A percentile compares a stretch with the other conserved stretches of the same genome.
Conservation (phyloP, 495 filamentous ascomycete genomes). For the Penicillium lagena region DNA sequence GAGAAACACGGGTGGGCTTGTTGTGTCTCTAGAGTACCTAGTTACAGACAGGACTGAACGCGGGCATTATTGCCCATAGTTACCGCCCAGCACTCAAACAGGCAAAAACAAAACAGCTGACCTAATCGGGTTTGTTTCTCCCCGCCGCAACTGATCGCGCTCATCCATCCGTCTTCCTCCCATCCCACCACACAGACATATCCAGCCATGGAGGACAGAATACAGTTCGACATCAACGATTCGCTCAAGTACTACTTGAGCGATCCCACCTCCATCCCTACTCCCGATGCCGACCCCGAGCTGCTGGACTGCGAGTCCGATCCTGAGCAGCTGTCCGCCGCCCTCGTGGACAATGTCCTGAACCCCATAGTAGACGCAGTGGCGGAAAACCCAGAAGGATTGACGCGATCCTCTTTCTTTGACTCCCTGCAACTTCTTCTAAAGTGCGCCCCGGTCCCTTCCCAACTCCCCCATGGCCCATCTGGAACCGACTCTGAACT, state of each 20-base stretch:
- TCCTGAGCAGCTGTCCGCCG: constrained; percentile 70
- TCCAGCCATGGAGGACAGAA: constrained; percentile 62
- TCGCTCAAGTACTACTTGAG: constrained; percentile 92
- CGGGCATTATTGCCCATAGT: too few relatives aligned
- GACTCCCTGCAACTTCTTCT: constrained; percentile 93
- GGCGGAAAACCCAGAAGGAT: constrained; percentile 82
- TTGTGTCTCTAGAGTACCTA: too few relatives aligned
- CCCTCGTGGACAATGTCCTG: constrained; percentile 73
- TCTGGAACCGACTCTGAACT: constrained; percentile 55
- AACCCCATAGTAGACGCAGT: constrained; percentile 93
- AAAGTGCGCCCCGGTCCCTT: constrained; percentile 79
- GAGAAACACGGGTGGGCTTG: neutral
- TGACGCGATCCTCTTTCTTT: constrained; percentile 69
- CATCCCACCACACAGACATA: constrained; percentile 5
- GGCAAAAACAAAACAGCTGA: constrained; percentile 25
- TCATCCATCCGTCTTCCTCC: constrained; percentile 5
- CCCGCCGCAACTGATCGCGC: constrained; percentile 1
- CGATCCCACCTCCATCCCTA: constrained; percentile 76
- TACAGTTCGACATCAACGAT: constrained; percentile 91
- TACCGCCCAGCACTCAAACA: neutral
- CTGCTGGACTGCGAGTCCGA: constrained; percentile 90
- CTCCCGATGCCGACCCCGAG: constrained; percentile 78
- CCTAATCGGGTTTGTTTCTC: constrained; percentile 5
- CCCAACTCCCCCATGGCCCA: constrained; percentile 28
- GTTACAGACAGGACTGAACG: too few relatives aligned